Conservation (phyloP, 1,284 basidiomycete genomes). For the Trametes versicolor region DNA sequence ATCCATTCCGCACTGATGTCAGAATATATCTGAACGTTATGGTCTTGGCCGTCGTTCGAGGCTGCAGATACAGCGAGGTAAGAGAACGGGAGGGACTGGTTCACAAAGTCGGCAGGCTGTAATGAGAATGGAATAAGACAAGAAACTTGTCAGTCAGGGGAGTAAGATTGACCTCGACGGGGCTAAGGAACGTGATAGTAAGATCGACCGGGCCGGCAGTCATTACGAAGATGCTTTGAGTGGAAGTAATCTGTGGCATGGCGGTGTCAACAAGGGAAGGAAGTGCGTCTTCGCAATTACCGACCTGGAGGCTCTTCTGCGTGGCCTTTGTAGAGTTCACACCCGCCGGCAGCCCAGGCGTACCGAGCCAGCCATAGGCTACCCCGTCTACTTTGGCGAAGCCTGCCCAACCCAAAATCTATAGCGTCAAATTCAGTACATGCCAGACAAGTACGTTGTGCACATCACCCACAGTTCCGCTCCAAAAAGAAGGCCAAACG, state of each 20-base stretch:
- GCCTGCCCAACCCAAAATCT: constrained; percentile 77
- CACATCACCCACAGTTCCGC: constrained; percentile 54
- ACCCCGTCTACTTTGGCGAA: constrained; percentile 67
- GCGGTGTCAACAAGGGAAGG: neutral
- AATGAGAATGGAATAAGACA: neutral
- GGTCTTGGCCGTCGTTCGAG: constrained; percentile 61
- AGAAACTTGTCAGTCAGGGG: constrained; percentile 44
- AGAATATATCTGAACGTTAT: constrained; percentile 68
- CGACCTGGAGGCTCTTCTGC: constrained; percentile 64
- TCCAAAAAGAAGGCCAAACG: constrained; percentile 76
- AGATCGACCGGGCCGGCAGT: constrained; percentile 68
- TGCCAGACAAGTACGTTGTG: neutral
- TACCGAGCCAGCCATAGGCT: constrained; percentile 69
- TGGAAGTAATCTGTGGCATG: constrained; percentile 62
- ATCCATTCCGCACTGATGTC: constrained; percentile 77
- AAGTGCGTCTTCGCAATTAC: neutral
- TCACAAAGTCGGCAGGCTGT: neutral
- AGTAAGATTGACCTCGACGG: constrained; percentile 61
- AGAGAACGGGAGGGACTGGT: constrained; percentile 59
- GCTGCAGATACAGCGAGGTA: constrained; percentile 66
- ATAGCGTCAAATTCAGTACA: neutral
- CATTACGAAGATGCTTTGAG: constrained; percentile 67
- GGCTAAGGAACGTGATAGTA: constrained; percentile 68
- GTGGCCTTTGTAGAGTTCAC: constrained; percentile 56
- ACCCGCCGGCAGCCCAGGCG: constrained; percentile 51